Evolutionary conservation across 352 stramenopile genomes (phyloP).

Genomic region (Aphanomyces stellatus): DNA sequence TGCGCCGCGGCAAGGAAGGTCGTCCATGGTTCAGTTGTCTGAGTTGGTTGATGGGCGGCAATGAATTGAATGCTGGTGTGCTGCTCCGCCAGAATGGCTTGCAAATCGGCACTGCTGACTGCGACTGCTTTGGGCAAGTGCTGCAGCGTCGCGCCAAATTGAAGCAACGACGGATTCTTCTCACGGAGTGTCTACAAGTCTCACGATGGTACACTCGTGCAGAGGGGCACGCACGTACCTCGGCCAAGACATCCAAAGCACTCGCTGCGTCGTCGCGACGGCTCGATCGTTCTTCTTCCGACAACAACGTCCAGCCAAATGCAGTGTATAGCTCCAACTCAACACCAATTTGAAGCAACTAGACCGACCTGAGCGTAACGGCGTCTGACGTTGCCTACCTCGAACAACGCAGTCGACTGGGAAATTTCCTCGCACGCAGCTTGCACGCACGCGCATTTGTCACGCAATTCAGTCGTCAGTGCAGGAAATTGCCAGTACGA

Average conservation of each 20-base stretch:
- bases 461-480: slow-evolving; percentile 49
- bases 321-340: not conserved
- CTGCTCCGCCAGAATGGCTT: not conserved
- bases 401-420: slow-evolving; percentile 46
- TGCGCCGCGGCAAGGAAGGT: not conserved
- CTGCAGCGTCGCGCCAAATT: not conserved
- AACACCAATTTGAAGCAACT: not conserved
- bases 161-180: not conserved
- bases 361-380: not conserved
- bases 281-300: not conserved
- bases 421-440: slow-evolving; percentile 48
- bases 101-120: not conserved
- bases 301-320: not conserved
- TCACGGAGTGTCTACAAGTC: not conserved
- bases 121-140: not conserved
- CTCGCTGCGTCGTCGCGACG: no score
- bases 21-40: not conserved
- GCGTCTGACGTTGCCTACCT: not conserved
- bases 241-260: no score
- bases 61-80: not conserved
- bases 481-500: slow-evolving; percentile 38
- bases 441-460: slow-evolving; percentile 53
- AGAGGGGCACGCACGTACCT: no score
- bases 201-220: no score
- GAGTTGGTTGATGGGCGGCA: not conserved